phyloP scores from a whole-genome alignment of 2,329 filamentous ascomycete species.

The Scedosporium apiospermum region DNA sequence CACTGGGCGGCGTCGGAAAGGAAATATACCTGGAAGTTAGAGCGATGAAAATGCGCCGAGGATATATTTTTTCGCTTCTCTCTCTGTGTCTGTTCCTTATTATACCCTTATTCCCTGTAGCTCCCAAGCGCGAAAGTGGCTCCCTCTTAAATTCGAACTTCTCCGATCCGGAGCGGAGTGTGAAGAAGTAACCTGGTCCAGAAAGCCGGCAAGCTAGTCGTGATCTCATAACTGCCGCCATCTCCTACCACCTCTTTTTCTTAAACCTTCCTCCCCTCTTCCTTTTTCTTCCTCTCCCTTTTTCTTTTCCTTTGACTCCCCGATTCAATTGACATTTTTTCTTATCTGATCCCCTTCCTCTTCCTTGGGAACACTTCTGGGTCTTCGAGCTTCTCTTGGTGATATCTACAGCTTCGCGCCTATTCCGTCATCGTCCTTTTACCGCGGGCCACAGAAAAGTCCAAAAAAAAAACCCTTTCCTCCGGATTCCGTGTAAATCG shows the following conservation, averaged over 20 bases:
- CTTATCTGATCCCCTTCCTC: not conserved
- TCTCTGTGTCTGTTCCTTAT: not conserved
- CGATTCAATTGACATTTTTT: not conserved
- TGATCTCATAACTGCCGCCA: not conserved
- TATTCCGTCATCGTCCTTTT: not conserved
- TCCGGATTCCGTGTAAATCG: not conserved
- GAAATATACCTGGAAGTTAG: not conserved
- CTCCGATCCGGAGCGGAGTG: not conserved
- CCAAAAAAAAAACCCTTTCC: not conserved
- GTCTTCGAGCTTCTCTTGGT: not conserved
- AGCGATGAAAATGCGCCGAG: not conserved
- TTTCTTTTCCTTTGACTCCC: not conserved
- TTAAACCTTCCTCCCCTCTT: not conserved
- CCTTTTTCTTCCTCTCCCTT: slow-evolving; percentile 3
- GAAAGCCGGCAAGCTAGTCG: too few relatives aligned
- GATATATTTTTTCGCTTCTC: not conserved
- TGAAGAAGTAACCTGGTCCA: not conserved
- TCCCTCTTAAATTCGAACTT: not conserved
- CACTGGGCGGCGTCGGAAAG: not conserved
- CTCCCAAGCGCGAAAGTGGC: not conserved
- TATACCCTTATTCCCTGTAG: not conserved
- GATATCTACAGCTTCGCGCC: not conserved
- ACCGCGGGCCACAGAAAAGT: not conserved
- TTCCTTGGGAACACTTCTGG: not conserved
- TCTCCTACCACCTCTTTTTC: not conserved